Percentiles rank a stretch among this genome's conserved stretches.
Conservation (phyloP, 2,329 filamentous ascomycete species). For the Tothia fuscella region DNA sequence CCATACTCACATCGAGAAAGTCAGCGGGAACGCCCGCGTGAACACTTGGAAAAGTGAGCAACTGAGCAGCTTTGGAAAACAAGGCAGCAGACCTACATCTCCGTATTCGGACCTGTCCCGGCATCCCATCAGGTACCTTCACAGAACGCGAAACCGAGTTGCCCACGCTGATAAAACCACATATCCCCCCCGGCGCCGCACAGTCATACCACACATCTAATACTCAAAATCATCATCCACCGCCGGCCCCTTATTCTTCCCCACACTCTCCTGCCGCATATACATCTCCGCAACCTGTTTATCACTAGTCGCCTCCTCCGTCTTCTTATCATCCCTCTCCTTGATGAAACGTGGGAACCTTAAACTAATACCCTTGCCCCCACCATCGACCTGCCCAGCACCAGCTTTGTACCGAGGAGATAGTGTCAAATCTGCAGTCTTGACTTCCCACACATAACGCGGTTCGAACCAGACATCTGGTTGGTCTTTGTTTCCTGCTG, state of each 20-base stretch:
- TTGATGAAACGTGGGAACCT: conserved; percentile 91
- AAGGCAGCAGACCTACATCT: no score
- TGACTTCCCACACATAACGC: conserved; percentile 91
- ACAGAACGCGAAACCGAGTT: background rate
- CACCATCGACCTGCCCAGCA: conserved; percentile 55
- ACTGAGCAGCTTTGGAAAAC: no score
- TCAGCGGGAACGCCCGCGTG: no score
- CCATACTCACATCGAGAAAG: no score
- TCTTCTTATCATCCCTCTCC: conserved; percentile 87
- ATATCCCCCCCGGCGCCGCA: background rate
- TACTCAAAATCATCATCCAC: conserved; percentile 99
- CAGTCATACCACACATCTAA: conserved; percentile 38
- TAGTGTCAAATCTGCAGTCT: conserved; percentile 87
- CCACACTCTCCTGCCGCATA: conserved; percentile 79
- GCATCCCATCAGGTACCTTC: no score
- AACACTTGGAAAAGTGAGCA: no score
- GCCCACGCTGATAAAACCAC: background rate
- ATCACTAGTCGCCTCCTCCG: conserved; percentile 75
- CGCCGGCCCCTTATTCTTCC: conserved; percentile 71
- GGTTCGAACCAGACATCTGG: conserved; percentile 99
- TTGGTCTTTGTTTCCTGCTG: conserved; percentile 74
- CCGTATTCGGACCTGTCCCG: no score
- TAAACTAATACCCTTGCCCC: conserved; percentile 67
- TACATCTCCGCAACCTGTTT: conserved; percentile 95
- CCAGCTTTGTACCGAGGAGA: conserved; percentile 92